phyloP scores from a whole-genome alignment of 306 rosid genomes.

The Malus domestica region ASM211411v1 NC_041792.1:25716907-25717406 shows the following conservation, averaged over 20 bases:
- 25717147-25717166: constrained; percentile 60
- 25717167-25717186: constrained; percentile 63
- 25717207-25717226: constrained; percentile 78
- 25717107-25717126: constrained; percentile 30
- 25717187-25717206: constrained; percentile 54
- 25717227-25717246: constrained; percentile 70
- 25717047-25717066: constrained; percentile 57
- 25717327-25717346: constrained; percentile 59
- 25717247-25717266: constrained; percentile 28
- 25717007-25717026: constrained; percentile 88
- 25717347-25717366: constrained; percentile 72
- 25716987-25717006: constrained; percentile 82
- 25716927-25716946: constrained; percentile 86
- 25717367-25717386: constrained; percentile 79
- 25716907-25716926: constrained; percentile 78
- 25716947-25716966: constrained; percentile 84
- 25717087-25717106: constrained; percentile 20
- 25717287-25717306: constrained; percentile 44
- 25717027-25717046: constrained; percentile 67
- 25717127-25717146: constrained; percentile 43
- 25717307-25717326: constrained; percentile 55
- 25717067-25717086: constrained; percentile 35
- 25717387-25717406: constrained; percentile 58
- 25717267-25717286: constrained; percentile 32
- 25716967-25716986: constrained; percentile 90